Evolutionary conservation across 2,329 filamentous ascomycete species (phyloP).

Genomic region (Aaosphaeria pasadenensis): DNA sequence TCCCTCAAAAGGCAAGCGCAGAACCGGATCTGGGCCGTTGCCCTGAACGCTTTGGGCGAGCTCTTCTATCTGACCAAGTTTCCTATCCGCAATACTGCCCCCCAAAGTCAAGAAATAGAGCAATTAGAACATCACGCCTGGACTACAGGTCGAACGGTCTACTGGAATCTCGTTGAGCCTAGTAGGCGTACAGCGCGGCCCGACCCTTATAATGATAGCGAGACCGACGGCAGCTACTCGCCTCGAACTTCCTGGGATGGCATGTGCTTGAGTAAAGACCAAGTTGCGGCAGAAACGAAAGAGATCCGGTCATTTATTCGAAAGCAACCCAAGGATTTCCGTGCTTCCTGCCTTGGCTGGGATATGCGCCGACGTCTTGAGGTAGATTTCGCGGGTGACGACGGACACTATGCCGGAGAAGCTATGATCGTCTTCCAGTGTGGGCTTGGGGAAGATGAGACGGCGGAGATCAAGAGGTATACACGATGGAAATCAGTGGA

Average conservation of each 20-base stretch:
- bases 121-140: conserved; percentile 65
- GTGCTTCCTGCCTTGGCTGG: conserved; percentile 77
- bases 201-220: conserved; percentile 69
- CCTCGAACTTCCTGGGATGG: conserved; percentile 73
- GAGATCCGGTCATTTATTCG: conserved; percentile 77
- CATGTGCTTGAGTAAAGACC: conserved; percentile 67
- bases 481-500: conserved; percentile 51
- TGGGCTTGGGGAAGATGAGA: conserved; percentile 61
- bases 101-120: conserved; percentile 51
- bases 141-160: conserved; percentile 73
- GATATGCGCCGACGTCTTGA: conserved; percentile 84
- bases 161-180: conserved; percentile 77
- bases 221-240: conserved; percentile 68
- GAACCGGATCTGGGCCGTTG: conserved; percentile 82
- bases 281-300: conserved; percentile 71
- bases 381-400: conserved; percentile 84
- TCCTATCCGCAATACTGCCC: conserved; percentile 55
- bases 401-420: conserved; percentile 74
- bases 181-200: conserved; percentile 70
- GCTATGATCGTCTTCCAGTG: conserved; percentile 70
- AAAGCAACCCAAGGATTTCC: conserved; percentile 74
- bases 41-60: conserved; percentile 90
- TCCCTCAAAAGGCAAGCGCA: conserved; percentile 66
- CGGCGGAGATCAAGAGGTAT: conserved; percentile 55
- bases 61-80: conserved; percentile 78